Base-by-base conservation (phyloP, 441 rosid species). In the Populus hybrid region DNA sequence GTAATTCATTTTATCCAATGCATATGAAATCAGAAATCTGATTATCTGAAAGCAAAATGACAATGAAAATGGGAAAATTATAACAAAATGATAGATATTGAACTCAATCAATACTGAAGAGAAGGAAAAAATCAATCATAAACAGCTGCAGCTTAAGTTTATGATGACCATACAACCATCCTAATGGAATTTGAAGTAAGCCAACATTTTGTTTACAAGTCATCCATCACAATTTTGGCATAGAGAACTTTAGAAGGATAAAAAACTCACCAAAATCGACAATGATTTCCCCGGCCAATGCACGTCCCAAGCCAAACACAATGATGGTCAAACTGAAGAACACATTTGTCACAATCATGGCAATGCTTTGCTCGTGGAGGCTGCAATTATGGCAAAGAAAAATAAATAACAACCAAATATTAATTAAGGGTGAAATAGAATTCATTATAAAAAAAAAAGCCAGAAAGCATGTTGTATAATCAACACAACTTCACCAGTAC, bases 241-340 rank as follows among this genome's bases (percentile, higher is more conserved):
- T 42, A 69, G 23, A 59, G 35, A 10, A 73, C 28, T 61, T 40
- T 36, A 68, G 64, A 75, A 32, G 14, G 75, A 79, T n/a, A 76
- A 80, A 67, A 78, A 2, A 88, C 94, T 90, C 85, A 96, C 98
- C 99, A 97, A 88, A 97, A 97, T 81, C 86, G 92, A 83, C 90
- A 87, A 85, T 97, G 99, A 84, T 97, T 97, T 73, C 88, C 90
- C 93, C 87, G 92, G 75, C 98, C 99, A 76, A 94, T 83, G 86
- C 99, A 97, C 21, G 98, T 89, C 73, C 99, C 98, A n/a, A 93
- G 90, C 99, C 99, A 97, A 80, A 93, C 97, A 85, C 99, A 97
- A 79, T 97, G 99, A 81, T 94, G 99, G 88, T 97, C 99, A 87
- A 94, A 97, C 89, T 94, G 97, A 84, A 97, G 98, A 86, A 94